phyloP scores from a whole-genome alignment of 2,329 filamentous ascomycete genomes.

The Scytalidium lignicola region DNA sequence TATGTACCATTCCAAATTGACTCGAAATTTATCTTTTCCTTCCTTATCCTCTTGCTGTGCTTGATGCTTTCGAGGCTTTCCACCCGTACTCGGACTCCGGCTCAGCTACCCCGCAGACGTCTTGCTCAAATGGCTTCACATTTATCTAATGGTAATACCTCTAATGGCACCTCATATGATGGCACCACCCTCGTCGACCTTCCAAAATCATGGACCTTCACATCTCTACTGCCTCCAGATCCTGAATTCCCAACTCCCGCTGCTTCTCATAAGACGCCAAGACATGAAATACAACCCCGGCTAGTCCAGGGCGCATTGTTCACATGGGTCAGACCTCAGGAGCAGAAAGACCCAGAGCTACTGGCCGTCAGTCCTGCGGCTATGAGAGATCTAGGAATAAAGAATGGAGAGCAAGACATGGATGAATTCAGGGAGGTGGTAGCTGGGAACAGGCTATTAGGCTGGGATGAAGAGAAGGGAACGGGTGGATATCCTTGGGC shows the following conservation, averaged over 20 bases:
- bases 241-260: constrained; percentile 72
- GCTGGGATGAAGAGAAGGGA: constrained; percentile 62
- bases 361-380: constrained; percentile 76
- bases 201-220: constrained; percentile 62
- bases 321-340: constrained; percentile 83
- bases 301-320: constrained; percentile 81
- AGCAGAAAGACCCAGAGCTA: constrained; percentile 67
- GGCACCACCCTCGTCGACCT: constrained; percentile 43
- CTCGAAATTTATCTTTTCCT: background rate
- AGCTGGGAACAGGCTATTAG: constrained; percentile 76
- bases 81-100: constrained; percentile 7
- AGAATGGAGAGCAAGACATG: constrained; percentile 59
- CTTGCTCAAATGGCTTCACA: constrained; percentile 41
- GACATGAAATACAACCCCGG: constrained; percentile 71
- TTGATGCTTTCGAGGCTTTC: constrained; percentile 24
- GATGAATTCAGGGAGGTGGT: constrained; percentile 73
- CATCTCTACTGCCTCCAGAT: constrained; percentile 69
- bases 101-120: constrained; percentile 29
- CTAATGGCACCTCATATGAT: constrained; percentile 12
- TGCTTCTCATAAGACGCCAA: constrained; percentile 74
- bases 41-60: constrained; percentile 5
- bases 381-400: constrained; percentile 75
- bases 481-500: constrained; percentile 91
- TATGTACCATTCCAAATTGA: background rate
- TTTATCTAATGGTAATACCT: constrained; percentile 23